Base-by-base conservation (phyloP, 2,329 filamentous ascomycete species). In the Pseudogymnoascus verrucosus region DNA sequence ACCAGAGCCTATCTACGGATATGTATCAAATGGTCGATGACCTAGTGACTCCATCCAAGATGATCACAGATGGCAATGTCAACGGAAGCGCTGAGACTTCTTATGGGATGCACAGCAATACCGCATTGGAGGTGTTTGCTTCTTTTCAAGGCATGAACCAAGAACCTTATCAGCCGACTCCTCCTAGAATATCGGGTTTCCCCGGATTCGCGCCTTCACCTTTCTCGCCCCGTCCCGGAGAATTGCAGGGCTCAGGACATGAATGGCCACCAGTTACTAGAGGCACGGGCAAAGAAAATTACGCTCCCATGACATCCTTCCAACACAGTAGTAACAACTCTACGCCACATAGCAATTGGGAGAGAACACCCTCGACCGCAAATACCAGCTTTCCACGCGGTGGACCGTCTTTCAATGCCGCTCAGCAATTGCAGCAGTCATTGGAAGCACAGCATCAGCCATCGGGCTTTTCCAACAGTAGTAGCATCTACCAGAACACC, bases 1-100 rank as follows among this genome's bases (percentile, higher is more conserved):
- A 69, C 12, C 65, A 68, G 5, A 70, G 65, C 47, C 69, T 77
- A 59, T 80, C 82, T 64, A 76, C 75, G n/a, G 78, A 79, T 23
- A 80, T 84, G 75, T 78, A 78, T 65, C 78, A 77, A 8, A 85
- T 86, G 83, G 83, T 86, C 12, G 81, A 86, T 67, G 77, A 82
- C 64, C 74, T 86, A 28, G 76, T 86, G 36, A 70, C 70, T 23
- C 67, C 70, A 23, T 65, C 68, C n/a, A 61, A 75, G 75, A 47
- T 71, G 28, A 34, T 14, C 23, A 12, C 28, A 57, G 51, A 57
- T 34, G 37, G n/a, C 19, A 63, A 57, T 47, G 21, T 64, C 12
- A 36, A 60, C 23, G 36, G 26, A 26, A 64, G 62, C 28, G 72
- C 71, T 5, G 79, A 82, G 40, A 75, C 80, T 2, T 83, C 80